These are phyloP conservation scores for Chaetothyriales sp. DNA, from an alignment of 2,329 filamentous ascomycete genomes.

Conservation along the genomic window DNA sequence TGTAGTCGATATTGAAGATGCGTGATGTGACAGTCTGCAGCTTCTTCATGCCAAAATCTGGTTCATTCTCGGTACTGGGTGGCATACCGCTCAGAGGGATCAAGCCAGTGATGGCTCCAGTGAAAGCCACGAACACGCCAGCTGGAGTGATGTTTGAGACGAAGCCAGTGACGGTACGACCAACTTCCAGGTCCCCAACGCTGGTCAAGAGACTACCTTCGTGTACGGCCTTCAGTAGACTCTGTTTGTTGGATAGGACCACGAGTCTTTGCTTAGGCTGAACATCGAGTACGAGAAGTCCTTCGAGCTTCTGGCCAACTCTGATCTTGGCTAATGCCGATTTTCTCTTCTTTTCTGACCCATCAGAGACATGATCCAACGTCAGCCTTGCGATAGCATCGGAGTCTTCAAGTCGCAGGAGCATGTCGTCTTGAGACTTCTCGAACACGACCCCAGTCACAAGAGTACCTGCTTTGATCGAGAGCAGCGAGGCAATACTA, in stretches of 20 bases:
- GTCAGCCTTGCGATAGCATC: conserved; percentile 67
- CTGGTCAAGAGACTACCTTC: conserved; percentile 56
- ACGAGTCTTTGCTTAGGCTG: conserved; percentile 63
- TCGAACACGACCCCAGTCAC: conserved; percentile 70
- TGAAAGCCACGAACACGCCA: conserved; percentile 80
- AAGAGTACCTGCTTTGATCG: conserved; percentile 55
- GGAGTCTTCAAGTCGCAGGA: conserved; percentile 60
- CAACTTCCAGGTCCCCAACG: conserved; percentile 59
- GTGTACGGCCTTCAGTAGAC: conserved; percentile 61
- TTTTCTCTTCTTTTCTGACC: conserved; percentile 62
- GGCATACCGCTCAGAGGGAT: conserved; percentile 67
- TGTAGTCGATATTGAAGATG: conserved; percentile 58
- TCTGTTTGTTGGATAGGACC: conserved; percentile 68
- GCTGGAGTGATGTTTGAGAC: conserved; percentile 71
- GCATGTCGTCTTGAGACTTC: conserved; percentile 62
- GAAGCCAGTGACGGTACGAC: conserved; percentile 59
- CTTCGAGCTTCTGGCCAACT: conserved; percentile 67
- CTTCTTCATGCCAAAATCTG: conserved; percentile 66
- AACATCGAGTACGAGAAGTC: conserved; percentile 80
- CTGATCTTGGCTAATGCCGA: conserved; percentile 67
- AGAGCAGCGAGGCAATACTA: conserved; percentile 5
- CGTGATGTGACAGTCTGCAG: conserved; percentile 62
- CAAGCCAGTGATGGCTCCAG: conserved; percentile 60
- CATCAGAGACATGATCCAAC: conserved; percentile 70
- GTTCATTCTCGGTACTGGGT: conserved; percentile 51